These are phyloP conservation scores for Elsinoe perseae DNA, from an alignment of 2,329 filamentous ascomycete genomes.

Conservation along the genomic window DNA sequence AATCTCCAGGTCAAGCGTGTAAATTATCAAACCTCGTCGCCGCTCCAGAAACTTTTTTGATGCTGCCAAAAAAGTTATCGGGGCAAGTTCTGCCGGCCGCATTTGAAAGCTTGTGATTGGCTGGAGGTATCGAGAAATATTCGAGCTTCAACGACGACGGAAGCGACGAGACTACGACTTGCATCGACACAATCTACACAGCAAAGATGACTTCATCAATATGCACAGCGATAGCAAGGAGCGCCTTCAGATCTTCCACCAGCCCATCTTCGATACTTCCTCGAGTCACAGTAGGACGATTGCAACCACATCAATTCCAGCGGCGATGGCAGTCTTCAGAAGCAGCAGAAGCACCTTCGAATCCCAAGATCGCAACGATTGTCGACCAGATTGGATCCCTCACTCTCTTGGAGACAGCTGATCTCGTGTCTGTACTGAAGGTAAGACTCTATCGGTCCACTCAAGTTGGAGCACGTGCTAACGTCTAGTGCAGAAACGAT, in stretches of 20 bases:
- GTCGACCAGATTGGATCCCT: slow-evolving; percentile 99
- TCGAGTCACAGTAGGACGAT: neutral
- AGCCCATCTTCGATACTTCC: neutral
- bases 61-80: slow-evolving; percentile 5
- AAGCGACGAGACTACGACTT: neutral
- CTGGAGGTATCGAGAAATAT: slow-evolving; percentile 3
- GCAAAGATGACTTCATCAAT: neutral
- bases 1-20: neutral
- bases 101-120: neutral
- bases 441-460: slow-evolving; percentile 41
- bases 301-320: slow-evolving; percentile 16
- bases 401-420: slow-evolving; percentile 93
- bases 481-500: slow-evolving; percentile 56
- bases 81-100: neutral
- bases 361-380: slow-evolving; percentile 88
- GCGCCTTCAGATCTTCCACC: neutral
- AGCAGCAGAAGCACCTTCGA: slow-evolving; percentile 47
- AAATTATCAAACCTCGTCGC: neutral
- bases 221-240: neutral
- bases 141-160: slow-evolving; percentile 1
- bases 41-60: slow-evolving; percentile 2
- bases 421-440: slow-evolving; percentile 91
- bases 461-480: slow-evolving; percentile 12
- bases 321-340: slow-evolving; percentile 88
- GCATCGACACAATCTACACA: neutral